Conservation (phyloP, 805 yeast species). For the Ogataea saltuana region DNA sequence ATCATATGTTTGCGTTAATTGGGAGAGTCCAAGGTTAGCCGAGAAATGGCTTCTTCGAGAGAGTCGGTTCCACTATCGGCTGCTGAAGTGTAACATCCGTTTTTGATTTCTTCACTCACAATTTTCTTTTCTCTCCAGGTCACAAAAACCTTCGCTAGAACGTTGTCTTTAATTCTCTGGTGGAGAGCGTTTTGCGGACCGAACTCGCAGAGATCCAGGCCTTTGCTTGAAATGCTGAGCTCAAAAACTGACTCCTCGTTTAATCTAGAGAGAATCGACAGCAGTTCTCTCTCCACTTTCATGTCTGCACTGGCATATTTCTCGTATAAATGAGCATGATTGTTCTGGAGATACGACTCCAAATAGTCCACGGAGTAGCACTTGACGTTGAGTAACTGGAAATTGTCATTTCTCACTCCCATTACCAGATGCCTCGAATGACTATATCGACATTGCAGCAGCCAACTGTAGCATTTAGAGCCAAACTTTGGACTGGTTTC, state of each 20-base stretch:
- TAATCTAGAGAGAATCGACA: neutral
- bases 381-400: neutral
- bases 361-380: slow-evolving; percentile 3
- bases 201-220: neutral
- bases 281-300: neutral
- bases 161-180: slow-evolving; percentile 4
- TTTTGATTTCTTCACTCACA: slow-evolving; percentile 6
- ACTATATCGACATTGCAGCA: slow-evolving; percentile 14
- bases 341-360: slow-evolving; percentile 2
- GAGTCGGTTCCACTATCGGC: too few species aligned
- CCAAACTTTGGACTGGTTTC: neutral
- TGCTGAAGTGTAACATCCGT: slow-evolving; percentile 1
- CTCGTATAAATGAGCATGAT: neutral
- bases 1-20: too few species aligned
- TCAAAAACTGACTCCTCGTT: slow-evolving; percentile 4
- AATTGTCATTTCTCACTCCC: slow-evolving; percentile 9
- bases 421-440: slow-evolving; percentile 4
- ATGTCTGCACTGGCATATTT: slow-evolving; percentile 2
- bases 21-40: too few species aligned
- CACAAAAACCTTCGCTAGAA: slow-evolving; percentile 8
- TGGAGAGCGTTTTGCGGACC: neutral
- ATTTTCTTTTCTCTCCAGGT: slow-evolving; percentile 12
- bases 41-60: neutral
- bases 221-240: neutral
- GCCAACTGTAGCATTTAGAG: slow-evolving; percentile 7